phyloP scores from a whole-genome alignment of 2,329 filamentous ascomycete species.

The Thermothelomyces thermophilus region DNA sequence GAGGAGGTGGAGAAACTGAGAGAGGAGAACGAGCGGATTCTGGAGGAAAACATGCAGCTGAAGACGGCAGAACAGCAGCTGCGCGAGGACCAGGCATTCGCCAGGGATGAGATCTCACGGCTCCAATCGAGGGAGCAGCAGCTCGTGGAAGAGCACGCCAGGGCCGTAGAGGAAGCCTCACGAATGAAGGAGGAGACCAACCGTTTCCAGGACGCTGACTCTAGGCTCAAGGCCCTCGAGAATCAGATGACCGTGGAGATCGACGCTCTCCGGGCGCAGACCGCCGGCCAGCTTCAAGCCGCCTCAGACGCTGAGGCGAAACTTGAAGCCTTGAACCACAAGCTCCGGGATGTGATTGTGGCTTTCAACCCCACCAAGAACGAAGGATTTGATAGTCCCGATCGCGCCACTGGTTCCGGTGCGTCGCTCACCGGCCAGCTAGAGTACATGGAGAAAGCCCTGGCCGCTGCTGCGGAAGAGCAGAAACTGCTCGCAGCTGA shows the following conservation, averaged over 20 bases:
- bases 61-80: constrained; percentile 27
- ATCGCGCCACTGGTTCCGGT: constrained; percentile 34
- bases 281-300: constrained; percentile 38
- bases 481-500: constrained; percentile 37
- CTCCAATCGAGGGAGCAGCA: constrained; percentile 10
- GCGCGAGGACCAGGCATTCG: not conserved
- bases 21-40: constrained; percentile 27
- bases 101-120: constrained; percentile 6
- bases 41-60: constrained; percentile 28
- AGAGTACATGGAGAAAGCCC: constrained; percentile 62
- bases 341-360: constrained; percentile 60
- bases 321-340: constrained; percentile 61
- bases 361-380: constrained; percentile 53
- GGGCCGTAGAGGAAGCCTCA: constrained; percentile 7
- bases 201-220: constrained; percentile 14
- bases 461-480: constrained; percentile 55
- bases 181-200: constrained; percentile 7
- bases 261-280: constrained; percentile 32
- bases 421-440: constrained; percentile 52
- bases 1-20: constrained; percentile 27
- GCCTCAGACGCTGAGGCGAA: constrained; percentile 58
- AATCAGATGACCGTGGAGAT: constrained; percentile 33
- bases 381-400: constrained; percentile 39
- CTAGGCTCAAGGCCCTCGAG: constrained; percentile 28
- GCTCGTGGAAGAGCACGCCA: constrained; percentile 10